Conservation (phyloP, 352 stramenopile genomes). For the Vaucheria bursata region DNA sequence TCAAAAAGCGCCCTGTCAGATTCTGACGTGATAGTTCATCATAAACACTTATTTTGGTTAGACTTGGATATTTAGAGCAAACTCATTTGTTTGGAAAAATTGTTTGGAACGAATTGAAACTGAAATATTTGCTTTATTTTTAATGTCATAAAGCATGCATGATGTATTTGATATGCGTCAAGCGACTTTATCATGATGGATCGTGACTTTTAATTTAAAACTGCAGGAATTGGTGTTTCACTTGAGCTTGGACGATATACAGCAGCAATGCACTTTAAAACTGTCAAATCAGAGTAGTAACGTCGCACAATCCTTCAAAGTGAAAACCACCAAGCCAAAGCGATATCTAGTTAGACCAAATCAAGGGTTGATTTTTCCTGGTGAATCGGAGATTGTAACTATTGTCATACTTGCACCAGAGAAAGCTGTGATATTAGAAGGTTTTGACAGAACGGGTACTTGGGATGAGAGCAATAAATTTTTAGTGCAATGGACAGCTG, state of each 20-base stretch:
- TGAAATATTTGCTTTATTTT: too few relatives aligned
- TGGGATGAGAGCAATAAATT: conserved; percentile 45
- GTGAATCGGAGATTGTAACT: conserved; percentile 54
- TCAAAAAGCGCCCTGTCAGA: too few relatives aligned
- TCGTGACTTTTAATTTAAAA: neutral
- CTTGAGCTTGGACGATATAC: neutral
- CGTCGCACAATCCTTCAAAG: conserved; percentile 32
- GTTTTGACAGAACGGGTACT: conserved; percentile 15
- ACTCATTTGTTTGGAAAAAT: too few relatives aligned
- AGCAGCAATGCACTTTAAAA: conserved; percentile 15
- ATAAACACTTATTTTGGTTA: too few relatives aligned
- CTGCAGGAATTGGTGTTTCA: conserved; percentile 5
- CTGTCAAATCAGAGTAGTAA: conserved; percentile 17
- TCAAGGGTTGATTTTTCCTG: conserved; percentile 60
- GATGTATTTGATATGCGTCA: too few relatives aligned
- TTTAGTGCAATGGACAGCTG: conserved; percentile 26
- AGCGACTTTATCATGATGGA: too few relatives aligned
- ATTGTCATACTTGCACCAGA: conserved; percentile 68
- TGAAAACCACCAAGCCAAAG: conserved; percentile 49
- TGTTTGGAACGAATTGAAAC: too few relatives aligned
- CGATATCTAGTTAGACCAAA: conserved; percentile 67
- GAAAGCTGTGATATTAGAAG: conserved; percentile 47
- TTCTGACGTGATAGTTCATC: too few relatives aligned
- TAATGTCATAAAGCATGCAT: too few relatives aligned
- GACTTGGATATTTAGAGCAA: too few relatives aligned